Evolutionary conservation across 495 filamentous ascomycete species (phyloP), one percentile per base, ranked within the genome.

Genomic region (Oleoguttula mirabilis): DNA sequence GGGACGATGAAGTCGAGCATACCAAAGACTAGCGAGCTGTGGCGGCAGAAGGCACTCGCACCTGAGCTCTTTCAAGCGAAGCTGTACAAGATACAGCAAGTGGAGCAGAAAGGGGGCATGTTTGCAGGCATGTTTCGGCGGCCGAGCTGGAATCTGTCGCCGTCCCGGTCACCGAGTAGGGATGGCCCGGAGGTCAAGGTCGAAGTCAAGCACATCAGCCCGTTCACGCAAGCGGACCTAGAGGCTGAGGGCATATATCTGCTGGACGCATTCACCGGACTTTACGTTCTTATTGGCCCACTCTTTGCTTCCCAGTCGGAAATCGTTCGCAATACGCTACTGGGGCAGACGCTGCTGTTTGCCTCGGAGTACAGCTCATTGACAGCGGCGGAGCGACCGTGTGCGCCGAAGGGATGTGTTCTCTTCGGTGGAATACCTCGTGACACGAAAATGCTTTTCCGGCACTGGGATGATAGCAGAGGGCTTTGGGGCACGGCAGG

Each of bases 401-500:
- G 2, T 1, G 42, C n/a, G 19, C 19, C 16, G 16, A 43, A 33
- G 31, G 24, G 36, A 1, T 10, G 12, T 3, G 49, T 52, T 1
- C 14, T 52, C 7, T 30, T 52, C 11, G 8, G 21, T 28, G 49
- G 49, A 2, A 21, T 43, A 17, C 49, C 49, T 23, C 1, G 21
- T 14, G 32, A 40, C 7, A 21, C 48, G 23, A 48, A 44, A 39
- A 34, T 33, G 33, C 11, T 52, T 3, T 48, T 47, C 17, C 23
- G 49, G 21, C 34, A 39, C 39, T 52, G 49, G 49, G 45, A 48
- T 22, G 44, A 52, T 1, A 37, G 36, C 1, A 33, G 25, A 17
- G 49, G 49, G 2, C 23, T 52, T 3, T 52, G 49, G 49, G 49
- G 49, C 2, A 52, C 45, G 21, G 47, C 23, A 17, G 32, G 44